Evolutionary conservation across 441 rosid species (phyloP).

Genomic region (Rhodomyrtus psidioides): DNA sequence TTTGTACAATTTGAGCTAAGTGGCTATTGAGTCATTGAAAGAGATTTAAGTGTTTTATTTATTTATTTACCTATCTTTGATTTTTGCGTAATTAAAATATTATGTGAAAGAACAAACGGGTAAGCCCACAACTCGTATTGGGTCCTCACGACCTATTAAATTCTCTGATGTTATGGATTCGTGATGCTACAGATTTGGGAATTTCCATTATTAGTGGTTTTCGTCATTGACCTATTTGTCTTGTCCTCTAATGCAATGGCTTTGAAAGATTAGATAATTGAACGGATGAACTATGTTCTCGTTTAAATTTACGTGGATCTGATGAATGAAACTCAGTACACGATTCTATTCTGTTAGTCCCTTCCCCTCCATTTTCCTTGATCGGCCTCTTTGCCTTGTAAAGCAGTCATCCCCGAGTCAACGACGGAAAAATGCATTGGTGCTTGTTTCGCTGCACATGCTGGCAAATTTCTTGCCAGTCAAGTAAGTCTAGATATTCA

Average conservation of each 20-base stretch:
- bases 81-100: too few species aligned
- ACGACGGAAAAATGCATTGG: constrained; percentile 1
- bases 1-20: too few species aligned
- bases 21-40: too few species aligned
- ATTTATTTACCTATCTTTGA: too few species aligned
- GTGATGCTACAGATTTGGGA: constrained; percentile 62
- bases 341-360: neutral
- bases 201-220: constrained; percentile 59
- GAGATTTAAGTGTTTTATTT: too few species aligned
- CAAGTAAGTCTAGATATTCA: neutral
- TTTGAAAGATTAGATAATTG: constrained; percentile 50
- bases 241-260: constrained; percentile 75
- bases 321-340: neutral
- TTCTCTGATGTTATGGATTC: neutral
- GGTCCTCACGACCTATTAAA: neutral
- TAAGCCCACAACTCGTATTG: too few species aligned
- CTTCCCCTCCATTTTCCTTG: neutral
- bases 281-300: neutral
- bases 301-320: neutral
- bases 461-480: neutral
- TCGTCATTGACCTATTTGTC: constrained; percentile 62
- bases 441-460: constrained; percentile 3
- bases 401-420: constrained; percentile 2
- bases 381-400: neutral
- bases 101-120: too few species aligned